Conservation (phyloP, 345 rosid species). For the Arabidopsis thaliana region DNA sequence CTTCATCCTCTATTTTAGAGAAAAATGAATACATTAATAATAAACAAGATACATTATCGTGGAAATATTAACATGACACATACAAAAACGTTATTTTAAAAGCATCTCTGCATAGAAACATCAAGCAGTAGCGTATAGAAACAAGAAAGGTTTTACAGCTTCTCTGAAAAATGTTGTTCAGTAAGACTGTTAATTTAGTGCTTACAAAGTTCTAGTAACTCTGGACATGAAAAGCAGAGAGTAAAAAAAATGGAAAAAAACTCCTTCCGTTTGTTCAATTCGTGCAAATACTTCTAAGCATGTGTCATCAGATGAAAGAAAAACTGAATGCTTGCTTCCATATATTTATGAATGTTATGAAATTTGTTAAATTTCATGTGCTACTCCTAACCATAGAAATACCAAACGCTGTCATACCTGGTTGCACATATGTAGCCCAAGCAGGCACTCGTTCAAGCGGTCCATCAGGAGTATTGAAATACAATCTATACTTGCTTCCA, state of each 20-base stretch:
- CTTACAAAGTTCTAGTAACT: slow-evolving; percentile 9
- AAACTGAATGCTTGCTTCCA: slow-evolving; percentile 13
- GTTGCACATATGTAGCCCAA: slow-evolving; percentile 94
- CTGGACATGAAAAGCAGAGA: slow-evolving; percentile 23
- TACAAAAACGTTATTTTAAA: neutral
- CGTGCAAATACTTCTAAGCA: neutral
- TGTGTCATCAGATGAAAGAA: neutral
- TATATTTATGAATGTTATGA: slow-evolving; percentile 14
- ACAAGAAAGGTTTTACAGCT: slow-evolving; percentile 9
- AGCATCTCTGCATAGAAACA: slow-evolving; percentile 15
- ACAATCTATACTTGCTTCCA: slow-evolving; percentile 92
- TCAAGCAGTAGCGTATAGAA: slow-evolving; percentile 7
- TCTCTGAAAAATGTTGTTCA: neutral
- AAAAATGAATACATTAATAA: neutral
- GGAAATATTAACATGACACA: slow-evolving; percentile 18
- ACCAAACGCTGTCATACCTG: slow-evolving; percentile 57
- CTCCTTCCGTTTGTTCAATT: neutral
- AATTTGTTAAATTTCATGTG: slow-evolving; percentile 22
- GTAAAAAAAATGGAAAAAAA: neutral
- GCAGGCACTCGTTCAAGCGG: slow-evolving; percentile 93
- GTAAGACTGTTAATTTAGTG: neutral
- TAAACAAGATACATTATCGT: neutral
- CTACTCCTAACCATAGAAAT: slow-evolving; percentile 22
- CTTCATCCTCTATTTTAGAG: slow-evolving; percentile 58
- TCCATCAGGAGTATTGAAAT: slow-evolving; percentile 88